phyloP scores from a whole-genome alignment of 495 filamentous ascomycete genomes.

The Parachaetomium inaequale region DNA sequence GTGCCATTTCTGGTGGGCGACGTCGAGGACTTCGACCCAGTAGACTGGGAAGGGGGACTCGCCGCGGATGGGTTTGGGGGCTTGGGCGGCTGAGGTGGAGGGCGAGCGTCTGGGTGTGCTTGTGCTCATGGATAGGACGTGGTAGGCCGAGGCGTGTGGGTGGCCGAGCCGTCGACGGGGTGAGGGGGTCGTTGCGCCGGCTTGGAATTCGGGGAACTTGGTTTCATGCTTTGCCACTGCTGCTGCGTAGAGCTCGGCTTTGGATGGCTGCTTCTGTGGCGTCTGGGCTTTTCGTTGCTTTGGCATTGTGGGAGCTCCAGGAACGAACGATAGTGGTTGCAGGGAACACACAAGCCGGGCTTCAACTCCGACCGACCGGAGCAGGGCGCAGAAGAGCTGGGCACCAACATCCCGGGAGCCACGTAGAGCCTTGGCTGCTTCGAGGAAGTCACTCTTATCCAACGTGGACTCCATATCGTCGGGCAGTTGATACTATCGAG shows the following conservation, averaged over 20 bases:
- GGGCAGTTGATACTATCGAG: constrained; percentile 47
- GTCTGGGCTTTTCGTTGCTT: constrained; percentile 41
- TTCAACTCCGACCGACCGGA: constrained; percentile 73
- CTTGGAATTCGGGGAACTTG: constrained; percentile 15
- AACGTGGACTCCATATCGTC: constrained; percentile 51
- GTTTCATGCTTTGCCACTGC: constrained; percentile 35
- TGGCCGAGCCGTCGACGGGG: constrained; percentile 42
- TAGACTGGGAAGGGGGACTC: constrained; percentile 77
- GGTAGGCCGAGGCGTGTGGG: constrained; percentile 40
- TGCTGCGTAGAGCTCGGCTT: constrained; percentile 31
- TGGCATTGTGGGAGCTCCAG: constrained; percentile 46
- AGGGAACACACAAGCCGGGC: constrained; percentile 91
- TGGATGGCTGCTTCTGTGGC: constrained; percentile 24
- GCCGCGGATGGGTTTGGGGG: constrained; percentile 41
- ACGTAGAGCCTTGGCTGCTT: constrained; percentile 58
- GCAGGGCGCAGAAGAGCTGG: constrained; percentile 82
- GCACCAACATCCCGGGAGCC: constrained; percentile 88
- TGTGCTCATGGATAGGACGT: constrained; percentile 28
- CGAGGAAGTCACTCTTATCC: constrained; percentile 66
- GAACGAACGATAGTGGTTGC: constrained; percentile 71
- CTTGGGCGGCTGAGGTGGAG: constrained; percentile 24
- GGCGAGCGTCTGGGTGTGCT: constrained; percentile 21
- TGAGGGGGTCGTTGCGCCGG: constrained; percentile 22
- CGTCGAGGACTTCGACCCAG: constrained; percentile 90
- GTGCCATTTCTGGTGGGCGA: constrained; percentile 83